Percentiles rank a stretch among this genome's conserved stretches.
These are phyloP conservation scores for Sicyos baderoa DNA, from an alignment of 306 rosid genomes.

Conservation along the genomic window DNA sequence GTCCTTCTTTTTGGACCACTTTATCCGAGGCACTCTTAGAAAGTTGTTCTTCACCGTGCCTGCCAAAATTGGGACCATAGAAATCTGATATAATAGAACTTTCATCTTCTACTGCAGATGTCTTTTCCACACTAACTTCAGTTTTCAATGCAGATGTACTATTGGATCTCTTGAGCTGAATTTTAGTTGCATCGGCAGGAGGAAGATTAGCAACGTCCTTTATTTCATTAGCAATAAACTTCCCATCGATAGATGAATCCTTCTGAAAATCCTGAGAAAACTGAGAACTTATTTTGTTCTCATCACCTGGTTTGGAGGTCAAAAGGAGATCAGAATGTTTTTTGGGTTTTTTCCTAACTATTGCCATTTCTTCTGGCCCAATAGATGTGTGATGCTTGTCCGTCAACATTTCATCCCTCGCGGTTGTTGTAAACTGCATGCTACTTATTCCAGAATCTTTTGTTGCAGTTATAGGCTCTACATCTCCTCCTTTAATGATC, in stretches of 20 bases:
- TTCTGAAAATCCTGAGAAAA: conserved; percentile 30
- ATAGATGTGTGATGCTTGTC: conserved; percentile 34
- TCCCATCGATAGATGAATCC: conserved; percentile 28
- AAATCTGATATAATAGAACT: conserved; percentile 64
- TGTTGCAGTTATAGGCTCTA: conserved; percentile 35
- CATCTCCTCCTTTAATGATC: conserved; percentile 35
- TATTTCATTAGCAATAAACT: conserved; percentile 32
- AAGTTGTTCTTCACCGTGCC: conserved; percentile 36
- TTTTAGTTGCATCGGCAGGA: conserved; percentile 31
- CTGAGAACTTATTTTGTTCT: conserved; percentile 28
- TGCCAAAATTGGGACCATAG: conserved; percentile 46
- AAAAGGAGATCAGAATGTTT: conserved; percentile 31
- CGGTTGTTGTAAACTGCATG: conserved; percentile 26
- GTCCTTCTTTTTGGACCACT: conserved; percentile 45
- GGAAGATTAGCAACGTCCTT: conserved; percentile 28
- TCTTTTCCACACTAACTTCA: conserved; percentile 33
- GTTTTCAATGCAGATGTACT: conserved; percentile 58
- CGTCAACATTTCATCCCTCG: conserved; percentile 34
- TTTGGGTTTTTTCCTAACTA: conserved; percentile 20
- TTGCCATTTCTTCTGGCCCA: conserved; percentile 33
- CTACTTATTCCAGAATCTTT: conserved; percentile 32
- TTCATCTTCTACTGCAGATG: conserved; percentile 28
- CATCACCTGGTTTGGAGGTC: conserved; percentile 29
- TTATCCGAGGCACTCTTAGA: conserved; percentile 55
- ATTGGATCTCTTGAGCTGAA: conserved; percentile 58